These are phyloP conservation scores for Annona squamosa DNA, from an alignment of 164 flowering plant species.

Conservation along the genomic window DNA sequence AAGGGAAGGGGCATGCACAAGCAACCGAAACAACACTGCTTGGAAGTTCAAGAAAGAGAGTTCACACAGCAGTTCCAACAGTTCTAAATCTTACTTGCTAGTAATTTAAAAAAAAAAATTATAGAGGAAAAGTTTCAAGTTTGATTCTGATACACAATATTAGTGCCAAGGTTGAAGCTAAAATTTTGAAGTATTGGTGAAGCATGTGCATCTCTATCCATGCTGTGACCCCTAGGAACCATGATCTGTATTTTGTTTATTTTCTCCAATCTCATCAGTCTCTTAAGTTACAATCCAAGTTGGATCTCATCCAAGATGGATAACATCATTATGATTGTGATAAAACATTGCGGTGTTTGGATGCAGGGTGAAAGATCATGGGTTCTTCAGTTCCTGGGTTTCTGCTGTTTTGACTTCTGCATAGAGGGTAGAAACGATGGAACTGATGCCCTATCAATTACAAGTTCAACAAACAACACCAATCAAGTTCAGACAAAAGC, in stretches of 20 bases:
- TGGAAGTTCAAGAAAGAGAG: too few relatives aligned
- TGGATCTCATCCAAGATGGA: background rate
- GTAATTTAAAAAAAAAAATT: too few relatives aligned
- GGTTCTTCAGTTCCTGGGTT: constrained; percentile 35
- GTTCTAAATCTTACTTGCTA: too few relatives aligned
- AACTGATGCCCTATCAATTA: background rate
- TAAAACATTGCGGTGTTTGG: background rate
- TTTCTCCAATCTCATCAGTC: background rate
- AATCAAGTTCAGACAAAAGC: background rate
- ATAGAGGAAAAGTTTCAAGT: too few relatives aligned
- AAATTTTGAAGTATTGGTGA: too few relatives aligned
- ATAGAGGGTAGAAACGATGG: background rate
- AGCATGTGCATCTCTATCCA: too few relatives aligned
- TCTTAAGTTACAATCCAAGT: background rate
- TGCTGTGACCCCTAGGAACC: background rate
- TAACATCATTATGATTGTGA: background rate
- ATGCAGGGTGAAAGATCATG: constrained; percentile 38
- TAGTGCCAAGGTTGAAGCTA: too few relatives aligned
- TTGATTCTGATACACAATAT: too few relatives aligned
- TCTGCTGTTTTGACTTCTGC: constrained; percentile 14
- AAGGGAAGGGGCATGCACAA: too few relatives aligned
- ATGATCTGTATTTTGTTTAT: background rate
- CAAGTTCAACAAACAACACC: background rate
- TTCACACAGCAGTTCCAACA: too few relatives aligned
- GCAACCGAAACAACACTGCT: too few relatives aligned